A percentile compares a stretch with the other conserved stretches of the same genome.
Evolutionary conservation across 768 basidiomycete species (phyloP).

Genomic region (Xerocomellus intermedius): DNA sequence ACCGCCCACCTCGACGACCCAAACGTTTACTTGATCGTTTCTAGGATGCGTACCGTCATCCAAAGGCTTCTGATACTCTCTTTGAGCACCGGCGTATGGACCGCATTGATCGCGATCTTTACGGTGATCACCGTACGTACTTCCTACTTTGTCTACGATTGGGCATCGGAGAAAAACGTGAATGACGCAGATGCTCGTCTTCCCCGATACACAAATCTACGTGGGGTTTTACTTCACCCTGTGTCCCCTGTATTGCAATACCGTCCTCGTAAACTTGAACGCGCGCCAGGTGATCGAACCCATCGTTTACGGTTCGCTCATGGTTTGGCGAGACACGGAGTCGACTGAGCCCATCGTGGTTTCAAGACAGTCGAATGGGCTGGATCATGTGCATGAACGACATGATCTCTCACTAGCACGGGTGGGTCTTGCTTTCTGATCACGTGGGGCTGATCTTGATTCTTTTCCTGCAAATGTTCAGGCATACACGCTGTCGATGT

Average conservation of each 20-base stretch:
- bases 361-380: not conserved
- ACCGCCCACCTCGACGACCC: not conserved
- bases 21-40: not conserved
- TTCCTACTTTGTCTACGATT: not conserved
- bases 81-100: conserved; percentile 17
- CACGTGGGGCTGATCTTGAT: not conserved
- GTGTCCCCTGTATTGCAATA: conserved; percentile 33
- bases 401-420: not conserved
- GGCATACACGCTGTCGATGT: conserved; percentile 2
- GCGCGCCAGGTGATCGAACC: conserved; percentile 18
- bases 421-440: not conserved
- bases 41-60: conserved; percentile 19
- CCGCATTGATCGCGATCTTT: conserved; percentile 12
- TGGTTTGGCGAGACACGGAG: conserved; percentile 2
- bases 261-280: conserved; percentile 33
- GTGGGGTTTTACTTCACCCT: conserved; percentile 27
- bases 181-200: conserved; percentile 7
- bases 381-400: not conserved
- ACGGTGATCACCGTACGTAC: conserved; percentile 14
- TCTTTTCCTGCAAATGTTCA: not conserved
- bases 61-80: conserved; percentile 16
- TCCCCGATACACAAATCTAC: conserved; percentile 19
- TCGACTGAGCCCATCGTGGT: not conserved
- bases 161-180: not conserved
- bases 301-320: not conserved